phyloP scores from a whole-genome alignment of 2,329 filamentous ascomycete species.

The Ophiostoma sp. region DNA sequence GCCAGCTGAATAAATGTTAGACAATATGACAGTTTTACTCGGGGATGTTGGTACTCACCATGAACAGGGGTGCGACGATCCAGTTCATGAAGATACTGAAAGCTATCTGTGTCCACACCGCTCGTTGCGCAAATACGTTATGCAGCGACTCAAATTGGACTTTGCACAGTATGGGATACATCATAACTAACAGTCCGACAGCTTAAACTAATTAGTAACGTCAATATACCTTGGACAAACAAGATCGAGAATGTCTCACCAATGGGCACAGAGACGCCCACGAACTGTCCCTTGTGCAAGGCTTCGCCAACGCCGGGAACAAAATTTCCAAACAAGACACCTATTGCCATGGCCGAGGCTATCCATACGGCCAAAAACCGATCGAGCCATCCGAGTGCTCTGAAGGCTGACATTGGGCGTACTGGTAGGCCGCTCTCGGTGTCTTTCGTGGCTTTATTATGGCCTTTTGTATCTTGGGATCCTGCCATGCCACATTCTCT shows the following conservation, averaged over 20 bases:
- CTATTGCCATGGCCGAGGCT: constrained; percentile 69
- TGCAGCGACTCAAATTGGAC: constrained; percentile 73
- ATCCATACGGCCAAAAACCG: constrained; percentile 68
- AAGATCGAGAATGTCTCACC: neutral
- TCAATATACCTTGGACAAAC: too few species aligned
- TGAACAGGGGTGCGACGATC: constrained; percentile 75
- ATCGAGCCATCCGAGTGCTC: constrained; percentile 55
- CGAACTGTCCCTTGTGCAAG: constrained; percentile 66
- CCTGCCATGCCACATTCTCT: neutral
- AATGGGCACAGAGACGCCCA: constrained; percentile 43
- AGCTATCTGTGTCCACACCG: constrained; percentile 71
- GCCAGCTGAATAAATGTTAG: constrained; percentile 43
- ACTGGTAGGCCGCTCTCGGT: neutral
- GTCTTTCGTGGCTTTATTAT: neutral
- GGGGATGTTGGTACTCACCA: constrained; percentile 49
- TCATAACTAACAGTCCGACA: constrained; percentile 79
- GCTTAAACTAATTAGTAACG: constrained; percentile 43
- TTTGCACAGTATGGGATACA: constrained; percentile 90
- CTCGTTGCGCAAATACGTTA: constrained; percentile 53
- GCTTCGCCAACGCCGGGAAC: constrained; percentile 56
- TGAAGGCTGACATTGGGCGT: constrained; percentile 41
- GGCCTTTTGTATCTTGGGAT: neutral
- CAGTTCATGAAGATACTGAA: constrained; percentile 77
- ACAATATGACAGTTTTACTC: neutral
- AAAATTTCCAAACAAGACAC: constrained; percentile 72